Base-by-base conservation (phyloP, 306 rosid species). In the Acacia acuminata region DNA sequence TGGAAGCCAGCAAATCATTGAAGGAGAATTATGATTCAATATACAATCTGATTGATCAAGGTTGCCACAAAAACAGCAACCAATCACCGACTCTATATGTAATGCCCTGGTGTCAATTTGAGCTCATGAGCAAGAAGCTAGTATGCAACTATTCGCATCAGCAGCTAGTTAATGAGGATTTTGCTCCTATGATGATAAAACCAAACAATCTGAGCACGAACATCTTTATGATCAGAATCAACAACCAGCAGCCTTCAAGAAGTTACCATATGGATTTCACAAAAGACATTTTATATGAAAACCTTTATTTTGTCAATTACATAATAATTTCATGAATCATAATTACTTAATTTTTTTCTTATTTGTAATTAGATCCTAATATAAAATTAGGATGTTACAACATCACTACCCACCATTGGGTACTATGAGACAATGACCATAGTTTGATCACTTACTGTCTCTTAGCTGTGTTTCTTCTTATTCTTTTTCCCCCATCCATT, bases 221-320 rank as follows among this genome's bases (percentile, higher is more conserved):
- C 9, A 60, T 66, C 70, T 40, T 36, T 53, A 61, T 72, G 15
- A n/a, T 56, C 76, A 20, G 10, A 73, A 83, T 90, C 65, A 94
- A 73, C 98, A 94, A 42, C 95, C 94, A 19, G 92, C 94, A 7
- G 97, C 98, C 88, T 91, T 27, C 27, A 27, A 27, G 82, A 94
- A 90, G 85, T 88, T 90, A 82, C 92, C 97, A 76, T 92, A 92
- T 2, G 98, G 98, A 78, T 89, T 89, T 13, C n/a, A n/a, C n/a
- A n/a, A n/a, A n/a, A n/a, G n/a, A n/a, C n/a, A n/a, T n/a, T n/a
- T n/a, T n/a, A n/a, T n/a, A n/a, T n/a, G n/a, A n/a, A n/a, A n/a
- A n/a, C n/a, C n/a, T n/a, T n/a, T n/a, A n/a, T n/a, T n/a, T n/a
- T n/a, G n/a, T n/a, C n/a, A n/a, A n/a, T n/a, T n/a, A n/a, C n/a